Evolutionary conservation across 176 grass and related monocot species (phyloP), one percentile per base, ranked within the genome.

Genomic region (Zoysia japonica): DNA sequence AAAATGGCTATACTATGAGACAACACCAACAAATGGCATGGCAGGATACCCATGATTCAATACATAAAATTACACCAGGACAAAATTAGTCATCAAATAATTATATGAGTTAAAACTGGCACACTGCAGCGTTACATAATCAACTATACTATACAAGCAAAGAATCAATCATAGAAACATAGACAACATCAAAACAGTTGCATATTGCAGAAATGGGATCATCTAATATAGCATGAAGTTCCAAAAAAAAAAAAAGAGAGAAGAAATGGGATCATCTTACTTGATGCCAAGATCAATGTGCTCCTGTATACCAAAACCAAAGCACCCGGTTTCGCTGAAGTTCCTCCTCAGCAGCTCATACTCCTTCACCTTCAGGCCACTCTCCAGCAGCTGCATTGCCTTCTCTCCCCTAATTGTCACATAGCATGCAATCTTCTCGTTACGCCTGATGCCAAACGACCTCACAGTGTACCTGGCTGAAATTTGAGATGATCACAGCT

Each of bases 231-330:
- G 28, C 28, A 28, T 28, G 28, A 28, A 28, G 28, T 28, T 28
- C 28, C 28, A 28, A 28, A 28, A 28, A 28, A 28, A 28, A 28
- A 28, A 0, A 5, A n/a, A n/a, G n/a, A n/a, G n/a, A 9, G 36
- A 0, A 4, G 7, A 16, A 10, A 61, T 14, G 3, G 20, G 0
- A 54, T 59, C 4, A 54, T 59, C 93, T 92, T 92, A 96, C 93
- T 96, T 96, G 75, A 96, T 96, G 20, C 93, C 93, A 47, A 96
- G 89, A 84, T 96, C 93, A 81, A 96, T 96, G 60, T 96, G 93
- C 75, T 96, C 93, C 76, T 92, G 93, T 15, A 96, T 96, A 82
- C 93, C 93, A 5, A 96, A 96, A 16, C 93, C 93, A 71, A 96
- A 96, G 79, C 93, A 96, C 0, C 93, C 93, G 15, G 93, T 92